Evolutionary conservation across 768 basidiomycete genomes (phyloP), one percentile per base, ranked within the genome.

Genomic region (Boletellus ananiceps): DNA sequence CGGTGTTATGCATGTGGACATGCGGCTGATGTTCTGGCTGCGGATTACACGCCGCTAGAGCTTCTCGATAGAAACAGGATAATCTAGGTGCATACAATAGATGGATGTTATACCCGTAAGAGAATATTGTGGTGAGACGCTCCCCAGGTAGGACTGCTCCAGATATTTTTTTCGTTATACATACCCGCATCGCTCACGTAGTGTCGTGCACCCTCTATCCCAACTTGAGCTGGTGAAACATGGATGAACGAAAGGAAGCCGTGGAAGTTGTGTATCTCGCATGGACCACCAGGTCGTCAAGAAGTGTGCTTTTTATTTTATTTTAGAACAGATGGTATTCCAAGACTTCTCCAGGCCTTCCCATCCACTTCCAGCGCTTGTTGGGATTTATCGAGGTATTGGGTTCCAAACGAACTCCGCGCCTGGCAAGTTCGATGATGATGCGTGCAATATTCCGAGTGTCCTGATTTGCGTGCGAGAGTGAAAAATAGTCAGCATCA

Each of bases 391-490:
- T 79, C n/a, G 71, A 54, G 8, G 81, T 82, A 60, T 94, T 96
- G 18, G 91, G 81, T 52, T 80, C 74, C 53, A 97, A 72, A 49
- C 75, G 70, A 29, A 86, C 71, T 25, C 84, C 83, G 46, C 80
- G 78, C 47, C 78, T 69, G 12, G 84, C 84, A n/a, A 97, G 80
- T 59, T 91, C 87, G 43, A 79, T 69, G 35, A 95, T 64, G 52
- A 99, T 83, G 31, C 88, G 81, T 11, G 88, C 78, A 49, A 97
- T 80, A 66, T 99, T 99, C 27, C 88, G 84, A 32, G 89, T 79
- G 69, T 99, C 93, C 92, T 94, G 23, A 37, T 36, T 40, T 47
- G 37, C 13, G 55, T 51, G 47, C 21, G 19, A 19, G 59, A 43
- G 39, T 16, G 32, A 38, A 18, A 27, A 33, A 37, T 14, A 19